phyloP scores from a whole-genome alignment of 345 rosid species.

The Melastoma malabathricum region DNA sequence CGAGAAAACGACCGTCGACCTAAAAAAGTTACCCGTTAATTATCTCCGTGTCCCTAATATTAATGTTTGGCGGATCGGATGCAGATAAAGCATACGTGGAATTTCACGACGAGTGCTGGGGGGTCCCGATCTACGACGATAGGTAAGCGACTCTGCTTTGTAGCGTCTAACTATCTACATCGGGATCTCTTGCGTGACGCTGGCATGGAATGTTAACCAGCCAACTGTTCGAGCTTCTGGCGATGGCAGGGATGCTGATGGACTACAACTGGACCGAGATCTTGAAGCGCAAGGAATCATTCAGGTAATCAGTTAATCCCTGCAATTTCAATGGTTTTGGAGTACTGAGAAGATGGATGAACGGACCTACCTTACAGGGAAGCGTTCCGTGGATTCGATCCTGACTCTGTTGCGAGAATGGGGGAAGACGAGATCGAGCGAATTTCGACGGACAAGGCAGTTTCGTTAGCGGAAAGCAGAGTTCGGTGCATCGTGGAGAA shows the following conservation, averaged over 20 bases:
- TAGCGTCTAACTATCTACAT: not conserved
- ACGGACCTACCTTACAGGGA: conserved; percentile 32
- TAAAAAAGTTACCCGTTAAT: not conserved
- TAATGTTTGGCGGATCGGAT: conserved; percentile 2
- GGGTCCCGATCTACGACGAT: conserved; percentile 89
- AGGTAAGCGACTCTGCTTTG: conserved; percentile 32
- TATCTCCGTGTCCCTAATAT: not conserved
- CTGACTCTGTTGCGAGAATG: conserved; percentile 61
- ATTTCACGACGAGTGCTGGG: conserved; percentile 96
- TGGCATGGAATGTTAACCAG: conserved; percentile 20
- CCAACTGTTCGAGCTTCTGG: conserved; percentile 77
- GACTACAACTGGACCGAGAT: conserved; percentile 98
- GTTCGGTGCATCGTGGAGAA: conserved; percentile 79
- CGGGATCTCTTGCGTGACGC: not conserved
- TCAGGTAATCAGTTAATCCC: conserved; percentile 32
- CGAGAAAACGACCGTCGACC: conserved; percentile 5
- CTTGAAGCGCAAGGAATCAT: conserved; percentile 50
- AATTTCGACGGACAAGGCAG: conserved; percentile 57
- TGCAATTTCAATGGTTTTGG: not conserved
- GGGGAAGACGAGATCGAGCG: conserved; percentile 68
- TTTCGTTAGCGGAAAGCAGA: conserved; percentile 68
- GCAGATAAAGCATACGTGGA: conserved; percentile 71
- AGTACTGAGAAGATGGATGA: not conserved
- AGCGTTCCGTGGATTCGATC: conserved; percentile 68
- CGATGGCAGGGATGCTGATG: conserved; percentile 89